Evolutionary conservation across 2,329 filamentous ascomycete species (phyloP).

Genomic region (Aschersonia sp.): DNA sequence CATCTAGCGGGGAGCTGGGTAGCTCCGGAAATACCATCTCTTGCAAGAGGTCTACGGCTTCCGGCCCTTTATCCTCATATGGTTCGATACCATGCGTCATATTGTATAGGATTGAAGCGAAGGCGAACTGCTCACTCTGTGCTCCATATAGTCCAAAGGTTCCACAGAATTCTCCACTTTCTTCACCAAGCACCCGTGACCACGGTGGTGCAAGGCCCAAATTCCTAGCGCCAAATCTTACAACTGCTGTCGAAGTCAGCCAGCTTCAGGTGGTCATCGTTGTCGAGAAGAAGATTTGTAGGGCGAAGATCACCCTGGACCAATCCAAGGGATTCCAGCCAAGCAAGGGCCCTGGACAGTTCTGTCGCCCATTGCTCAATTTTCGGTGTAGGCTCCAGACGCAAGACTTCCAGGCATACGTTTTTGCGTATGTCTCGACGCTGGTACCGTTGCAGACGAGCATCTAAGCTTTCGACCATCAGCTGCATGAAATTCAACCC

Average conservation of each 20-base stretch:
- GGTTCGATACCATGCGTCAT: slow-evolving; percentile 1
- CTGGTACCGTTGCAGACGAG: neutral
- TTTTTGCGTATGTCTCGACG: neutral
- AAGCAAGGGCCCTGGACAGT: neutral
- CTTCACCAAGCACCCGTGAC: slow-evolving; percentile 1
- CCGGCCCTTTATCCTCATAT: slow-evolving; percentile 1
- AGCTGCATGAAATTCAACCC: slow-evolving; percentile 1
- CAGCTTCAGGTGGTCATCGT: slow-evolving; percentile 1
- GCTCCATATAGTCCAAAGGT: neutral
- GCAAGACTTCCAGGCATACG: slow-evolving; percentile 1
- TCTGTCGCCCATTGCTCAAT: slow-evolving; percentile 1
- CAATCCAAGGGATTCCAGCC: slow-evolving; percentile 1
- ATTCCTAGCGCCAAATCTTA: neutral
- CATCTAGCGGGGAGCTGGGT: neutral
- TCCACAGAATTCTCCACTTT: neutral
- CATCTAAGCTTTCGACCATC: slow-evolving; percentile 1
- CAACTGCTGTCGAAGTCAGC: slow-evolving; percentile 1
- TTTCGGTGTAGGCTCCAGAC: slow-evolving; percentile 1
- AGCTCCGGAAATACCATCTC: neutral
- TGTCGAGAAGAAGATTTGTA: slow-evolving; percentile 1
- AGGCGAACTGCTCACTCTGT: slow-evolving; percentile 1
- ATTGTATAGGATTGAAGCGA: slow-evolving; percentile 1
- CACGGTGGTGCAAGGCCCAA: slow-evolving; percentile 1
- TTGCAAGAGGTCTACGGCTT: neutral
- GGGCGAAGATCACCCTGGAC: slow-evolving; percentile 1